Conservation (phyloP, 106 monocot genomes). For the Ottelia alismoides region DNA sequence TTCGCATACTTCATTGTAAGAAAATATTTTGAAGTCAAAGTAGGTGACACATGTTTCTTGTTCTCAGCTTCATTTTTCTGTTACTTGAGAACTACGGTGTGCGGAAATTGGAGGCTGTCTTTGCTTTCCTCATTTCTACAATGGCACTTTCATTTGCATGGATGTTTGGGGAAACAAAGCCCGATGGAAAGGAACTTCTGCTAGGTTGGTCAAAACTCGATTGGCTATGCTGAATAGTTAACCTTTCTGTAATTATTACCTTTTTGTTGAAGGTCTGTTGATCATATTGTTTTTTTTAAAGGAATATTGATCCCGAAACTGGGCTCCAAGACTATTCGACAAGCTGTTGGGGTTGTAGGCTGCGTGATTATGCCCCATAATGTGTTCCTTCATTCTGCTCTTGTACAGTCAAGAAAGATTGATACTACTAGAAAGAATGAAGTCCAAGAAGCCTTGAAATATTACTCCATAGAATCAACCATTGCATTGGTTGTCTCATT, state of each 20-base stretch:
- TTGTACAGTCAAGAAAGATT: too few species aligned
- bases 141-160: constrained; percentile 72
- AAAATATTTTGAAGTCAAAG: not conserved
- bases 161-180: constrained; percentile 71
- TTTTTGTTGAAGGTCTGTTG: too few species aligned
- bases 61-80: constrained; percentile 63
- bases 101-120: constrained; percentile 49
- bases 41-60: not conserved
- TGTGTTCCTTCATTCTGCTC: too few species aligned
- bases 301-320: constrained; percentile 2
- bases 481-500: not conserved
- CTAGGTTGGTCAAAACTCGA: constrained; percentile 26
- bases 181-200: constrained; percentile 51
- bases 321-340: not conserved
- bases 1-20: not conserved
- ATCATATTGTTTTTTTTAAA: not conserved
- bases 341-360: constrained; percentile 1
- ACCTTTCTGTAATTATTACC: too few species aligned
- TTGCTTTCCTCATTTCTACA: constrained; percentile 56
- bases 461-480: too few species aligned
- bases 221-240: not conserved
- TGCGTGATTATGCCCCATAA: too few species aligned
- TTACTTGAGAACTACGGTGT: constrained; percentile 81
- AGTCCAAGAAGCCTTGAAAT: not conserved
- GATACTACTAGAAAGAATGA: not conserved